Base-by-base conservation (phyloP, 2,329 filamentous ascomycete genomes). In the Xylaria arbuscula region DNA sequence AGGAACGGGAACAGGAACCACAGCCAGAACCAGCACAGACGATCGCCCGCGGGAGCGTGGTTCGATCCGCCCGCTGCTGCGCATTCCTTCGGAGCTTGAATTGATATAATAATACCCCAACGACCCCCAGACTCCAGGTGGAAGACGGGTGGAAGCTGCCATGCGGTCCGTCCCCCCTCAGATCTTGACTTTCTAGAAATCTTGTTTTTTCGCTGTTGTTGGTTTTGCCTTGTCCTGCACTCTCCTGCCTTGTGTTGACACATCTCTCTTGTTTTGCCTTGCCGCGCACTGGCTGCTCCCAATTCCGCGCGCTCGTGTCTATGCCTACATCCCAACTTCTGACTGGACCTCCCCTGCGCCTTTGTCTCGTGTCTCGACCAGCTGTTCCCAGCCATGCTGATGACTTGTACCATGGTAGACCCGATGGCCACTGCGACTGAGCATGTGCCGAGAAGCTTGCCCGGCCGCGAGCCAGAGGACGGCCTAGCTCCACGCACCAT, bases 391-490 rank as follows among this genome's bases (percentile, higher is more conserved):
- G 73, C 62, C 69, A 72, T 72, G 68, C 68, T 73, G 66, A 70
- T 72, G 48, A 66, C 66, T 47, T 72, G 68, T 70, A 67, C 55
- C 69, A 62, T 71, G 67, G 68, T 77, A 85, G 83, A 81, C 78
- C 81, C 82, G 79, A 87, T 87, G 85, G 85, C 84, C 75, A 80
- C 84, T 76, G 83, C 81, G 75, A 85, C 82, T 82, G 84, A 87
- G 74, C 84, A 81, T 78, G 81, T 81, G 75, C 83, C 82, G 77
- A 80, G 81, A 78, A 80, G 81, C 74, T 79, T 76, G 69, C 76
- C 80, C 72, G 77, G 79, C 71, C 80, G 83, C 67, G 78, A 80
- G 71, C 79, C 77, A 69, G 80, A 82, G 66, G 81, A 86, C 68
- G 80, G 80, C 77, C 83, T 84, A 80, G 82, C 83, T 76, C 80